Evolutionary conservation across 2,329 filamentous ascomycete genomes (phyloP), one percentile per base, ranked within the genome.

Genomic region (Pseudogymnoascus sp.): DNA sequence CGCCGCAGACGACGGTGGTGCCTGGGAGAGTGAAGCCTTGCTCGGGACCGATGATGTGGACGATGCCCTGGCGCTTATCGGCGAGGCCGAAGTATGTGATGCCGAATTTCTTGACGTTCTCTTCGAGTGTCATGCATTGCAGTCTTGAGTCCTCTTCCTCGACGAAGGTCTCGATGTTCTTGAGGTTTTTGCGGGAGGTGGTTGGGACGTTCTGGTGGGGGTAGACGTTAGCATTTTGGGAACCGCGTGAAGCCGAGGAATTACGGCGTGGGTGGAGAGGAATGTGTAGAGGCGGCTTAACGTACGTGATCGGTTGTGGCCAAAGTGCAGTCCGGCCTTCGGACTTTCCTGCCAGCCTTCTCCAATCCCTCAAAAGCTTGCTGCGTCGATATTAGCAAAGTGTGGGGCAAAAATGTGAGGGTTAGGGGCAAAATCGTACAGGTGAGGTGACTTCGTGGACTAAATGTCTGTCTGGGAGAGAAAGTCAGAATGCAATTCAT

Each of bases 381-480:
- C 87, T 92, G 73, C 72, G 72, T 36, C 66, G 72, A 43, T 72
- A 67, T 69, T 64, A 68, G 66, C 61, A 41, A 43, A 64, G 48
- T 31, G 65, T 48, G 65, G 37, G 62, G 60, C 43, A 61, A 36
- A 48, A 21, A 39, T 19, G 16, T 21, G n/a, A 28, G 16, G 4
- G 23, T 23, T 36, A 8, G 11, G 13, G 21, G 61, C 60, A 37
- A 60, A 25, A 67, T 77, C 88, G 75, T 84, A 92, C 90, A 68
- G 95, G 95, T 72, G 93, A 97, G 72, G 95, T 99, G 76, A 99
- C 95, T 82, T 99, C 95, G 77, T 99, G 95, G 67, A 98, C 93
- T 67, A 99, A 84, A 82, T 99, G 95, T 77, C 95, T 86, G 79
- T 96, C 92, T 93, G 72, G 64, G 65, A 25, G 21, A 25, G 54